Base-by-base conservation (phyloP, 2,329 filamentous ascomycete species). In the Lasiodiplodia sp. region DNA sequence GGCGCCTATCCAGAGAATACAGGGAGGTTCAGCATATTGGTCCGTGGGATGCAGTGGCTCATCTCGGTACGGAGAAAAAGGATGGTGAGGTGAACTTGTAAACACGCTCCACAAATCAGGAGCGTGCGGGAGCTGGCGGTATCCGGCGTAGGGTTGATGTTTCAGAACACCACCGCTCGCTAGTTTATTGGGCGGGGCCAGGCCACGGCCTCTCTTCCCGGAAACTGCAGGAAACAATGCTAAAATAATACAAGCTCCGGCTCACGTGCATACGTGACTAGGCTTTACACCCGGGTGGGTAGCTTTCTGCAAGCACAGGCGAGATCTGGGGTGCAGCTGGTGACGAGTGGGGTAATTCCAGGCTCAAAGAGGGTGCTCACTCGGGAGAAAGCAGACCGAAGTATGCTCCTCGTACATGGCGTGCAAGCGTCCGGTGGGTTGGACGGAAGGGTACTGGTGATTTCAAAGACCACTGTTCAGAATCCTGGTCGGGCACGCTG, bases 31-130 rank as follows among this genome's bases (percentile, higher is more conserved):
- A 38, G 44, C 47, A 23, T 28, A 47, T 25, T 64, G 60, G 60
- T 21, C 60, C 60, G 60, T 64, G 60, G 38, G 47, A 64, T 37
- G 51, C 44, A 64, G 44, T 40, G 60, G 31, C 31, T 64, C 60
- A 64, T 64, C 25, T 64, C 60, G 60, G 60, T 38, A 64, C 60
- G 60, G 60, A 64, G 47, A 64, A 64, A 64, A 64, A 52, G 60
- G 60, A 64, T 25, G 60, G 16, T 14, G 25, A 25, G 23, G 47
- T 52, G 60, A 21, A 52, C 18, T 44, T 64, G 44, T 64, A 52
- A 64, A 64, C 47, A 23, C 8, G 47, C 47, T 52, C 47, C 47
- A 47, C 60, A 37, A 64, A 64, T 51, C 60, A 53, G 60, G 60
- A 10, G 60, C 47, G 51, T 18, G 60, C 60, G 60, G 60, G 14